Base-by-base conservation (phyloP, 768 basidiomycete genomes). In the Postia placenta region DNA sequence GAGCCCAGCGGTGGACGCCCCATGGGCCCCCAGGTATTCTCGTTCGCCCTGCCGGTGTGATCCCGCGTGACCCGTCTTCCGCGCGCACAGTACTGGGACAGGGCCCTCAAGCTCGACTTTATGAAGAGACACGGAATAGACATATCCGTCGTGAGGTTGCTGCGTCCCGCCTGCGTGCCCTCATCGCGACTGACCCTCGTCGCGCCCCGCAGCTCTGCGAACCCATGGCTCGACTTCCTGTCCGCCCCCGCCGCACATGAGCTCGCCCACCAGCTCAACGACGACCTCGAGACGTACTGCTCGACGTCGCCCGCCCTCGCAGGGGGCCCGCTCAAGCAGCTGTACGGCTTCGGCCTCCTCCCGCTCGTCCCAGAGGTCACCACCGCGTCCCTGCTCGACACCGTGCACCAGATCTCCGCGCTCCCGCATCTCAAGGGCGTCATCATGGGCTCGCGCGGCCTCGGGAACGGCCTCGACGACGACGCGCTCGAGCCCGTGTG, bases 201-300 rank as follows among this genome's bases (percentile, higher is more conserved):
- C n/a, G n/a, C n/a, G n/a, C 11, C 2, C 11, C 19, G 5, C 56
- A 90, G 89, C 62, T 79, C 87, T 22, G 91, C 91, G 23, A 93
- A 94, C 60, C 92, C 91, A 7, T 94, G 91, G 91, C 78, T 93
- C 28, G 92, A 94, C 64, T 93, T 92, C 60, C 75, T 94, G 20
- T 64, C 83, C 4, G 77, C 86, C 9, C 60, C 76, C 22, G 77
- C 84, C 37, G 92, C 91, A 7, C 72, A 76, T 42, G 60, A 63
- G 11, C 74, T 92, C 15, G 88, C 90, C 0, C 65, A 62, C n/a
- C 75, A 83, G 43, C 71, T 93, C 38, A 94, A 93, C 62, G 62
- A 71, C 27, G 87, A 92, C 59, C 73, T 93, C 7, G 88, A 94
- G 60, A 59, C 74, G 23, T 93, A 87, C 60, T 94, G 91, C 60